Percentiles rank a stretch among this genome's conserved stretches.
Evolutionary conservation across 2,329 filamentous ascomycete genomes (phyloP).

Genomic region (Claviceps sp.): DNA sequence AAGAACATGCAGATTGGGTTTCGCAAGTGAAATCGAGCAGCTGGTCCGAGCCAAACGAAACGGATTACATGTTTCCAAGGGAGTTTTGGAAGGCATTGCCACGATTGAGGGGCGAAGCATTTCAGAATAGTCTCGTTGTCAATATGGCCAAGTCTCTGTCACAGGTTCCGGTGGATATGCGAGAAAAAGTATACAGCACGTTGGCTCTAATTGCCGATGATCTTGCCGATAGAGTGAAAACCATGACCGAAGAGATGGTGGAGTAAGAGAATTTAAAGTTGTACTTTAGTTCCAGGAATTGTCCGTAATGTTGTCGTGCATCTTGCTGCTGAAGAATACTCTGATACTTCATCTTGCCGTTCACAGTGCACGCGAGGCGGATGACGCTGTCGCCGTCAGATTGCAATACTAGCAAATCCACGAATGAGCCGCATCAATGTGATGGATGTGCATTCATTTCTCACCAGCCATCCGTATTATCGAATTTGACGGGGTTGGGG

Average conservation of each 20-base stretch:
- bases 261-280: background rate
- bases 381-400: no score
- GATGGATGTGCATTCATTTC: no score
- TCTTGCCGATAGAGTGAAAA: background rate
- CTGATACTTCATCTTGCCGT: no score
- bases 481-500: no score
- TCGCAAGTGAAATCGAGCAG: background rate
- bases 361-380: no score
- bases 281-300: no score
- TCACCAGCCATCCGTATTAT: no score
- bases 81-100: background rate
- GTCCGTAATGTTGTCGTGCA: no score
- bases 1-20: background rate
- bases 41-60: background rate
- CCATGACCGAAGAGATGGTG: background rate
- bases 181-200: background rate
- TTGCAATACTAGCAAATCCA: no score
- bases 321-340: no score
- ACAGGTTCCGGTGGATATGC: background rate
- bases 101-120: background rate
- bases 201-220: background rate
- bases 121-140: background rate
- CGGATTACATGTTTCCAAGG: background rate
- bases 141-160: constrained; percentile 1
- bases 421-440: no score